Evolutionary conservation across 192 early-diverging fungal species (phyloP).

Genomic region (Helicostylum pulchrum): DNA sequence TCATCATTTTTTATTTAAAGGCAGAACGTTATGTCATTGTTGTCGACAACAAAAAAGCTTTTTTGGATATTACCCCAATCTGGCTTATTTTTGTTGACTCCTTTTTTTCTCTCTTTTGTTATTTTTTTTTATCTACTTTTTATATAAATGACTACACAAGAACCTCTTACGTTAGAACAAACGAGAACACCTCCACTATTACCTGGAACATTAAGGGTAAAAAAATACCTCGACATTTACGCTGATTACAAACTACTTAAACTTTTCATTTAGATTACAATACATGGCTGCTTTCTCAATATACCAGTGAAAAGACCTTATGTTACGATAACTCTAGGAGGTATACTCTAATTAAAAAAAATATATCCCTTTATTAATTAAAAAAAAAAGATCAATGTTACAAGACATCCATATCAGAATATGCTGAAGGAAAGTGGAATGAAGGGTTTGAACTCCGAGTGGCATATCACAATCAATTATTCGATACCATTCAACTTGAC

Average conservation of each 20-base stretch:
- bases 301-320: conserved; percentile 11
- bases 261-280: conserved; percentile 3
- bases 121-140: too few relatives aligned
- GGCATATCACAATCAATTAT: conserved; percentile 72
- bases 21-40: too few relatives aligned
- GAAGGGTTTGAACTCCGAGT: conserved; percentile 71
- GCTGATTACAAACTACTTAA: not conserved
- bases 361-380: not conserved
- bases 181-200: too few relatives aligned
- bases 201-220: too few relatives aligned
- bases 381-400: conserved; percentile 55
- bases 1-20: too few relatives aligned
- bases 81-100: too few relatives aligned
- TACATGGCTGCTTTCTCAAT: conserved; percentile 5
- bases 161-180: too few relatives aligned
- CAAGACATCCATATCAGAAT: conserved; percentile 62
- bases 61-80: too few relatives aligned
- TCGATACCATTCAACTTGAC: conserved; percentile 71
- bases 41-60: too few relatives aligned
- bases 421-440: conserved; percentile 62
- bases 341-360: not conserved
- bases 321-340: conserved; percentile 6
- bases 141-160: too few relatives aligned
- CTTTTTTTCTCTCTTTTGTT: too few relatives aligned
- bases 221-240: too few relatives aligned